Evolutionary conservation across 2,329 filamentous ascomycete genomes (phyloP).

Genomic region (Ophiognomonia clavigignenti-juglandacearum): DNA sequence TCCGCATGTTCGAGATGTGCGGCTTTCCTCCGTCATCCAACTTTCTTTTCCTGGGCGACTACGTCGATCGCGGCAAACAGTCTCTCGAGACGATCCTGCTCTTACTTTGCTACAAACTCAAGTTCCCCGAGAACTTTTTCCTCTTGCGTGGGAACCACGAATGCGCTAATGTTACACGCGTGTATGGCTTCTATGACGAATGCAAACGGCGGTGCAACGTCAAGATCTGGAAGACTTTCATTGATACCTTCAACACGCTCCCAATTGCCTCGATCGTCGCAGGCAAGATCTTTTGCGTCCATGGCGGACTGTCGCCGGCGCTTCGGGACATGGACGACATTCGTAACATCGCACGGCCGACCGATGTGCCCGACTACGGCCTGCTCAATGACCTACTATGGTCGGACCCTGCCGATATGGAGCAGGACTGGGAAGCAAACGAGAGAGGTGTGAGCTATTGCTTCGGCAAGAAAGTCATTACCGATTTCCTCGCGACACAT

Average conservation of each 20-base stretch:
- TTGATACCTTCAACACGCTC: constrained; percentile 92
- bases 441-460: constrained; percentile 97
- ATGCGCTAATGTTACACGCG: constrained; percentile 90
- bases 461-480: constrained; percentile 97
- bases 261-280: constrained; percentile 96
- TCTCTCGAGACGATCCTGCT: constrained; percentile 91
- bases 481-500: constrained; percentile 88
- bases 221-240: constrained; percentile 97
- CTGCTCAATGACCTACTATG: constrained; percentile 91
- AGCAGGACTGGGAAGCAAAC: constrained; percentile 95
- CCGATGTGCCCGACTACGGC: constrained; percentile 95
- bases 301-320: constrained; percentile 88
- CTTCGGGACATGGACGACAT: constrained; percentile 98
- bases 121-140: constrained; percentile 97
- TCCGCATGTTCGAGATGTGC: constrained; percentile 98
- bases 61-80: constrained; percentile 94
- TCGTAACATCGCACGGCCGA: constrained; percentile 88
- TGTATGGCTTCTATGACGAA: constrained; percentile 97
- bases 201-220: constrained; percentile 95
- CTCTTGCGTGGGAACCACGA: constrained; percentile 92
- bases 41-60: constrained; percentile 92
- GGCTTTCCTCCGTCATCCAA: constrained; percentile 90
- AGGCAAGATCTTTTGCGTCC: constrained; percentile 96
- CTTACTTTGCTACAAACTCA: constrained; percentile 92
- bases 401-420: constrained; percentile 98